Evolutionary conservation across 2,329 filamentous ascomycete species (phyloP).

Genomic region (Aspergillus felis): DNA sequence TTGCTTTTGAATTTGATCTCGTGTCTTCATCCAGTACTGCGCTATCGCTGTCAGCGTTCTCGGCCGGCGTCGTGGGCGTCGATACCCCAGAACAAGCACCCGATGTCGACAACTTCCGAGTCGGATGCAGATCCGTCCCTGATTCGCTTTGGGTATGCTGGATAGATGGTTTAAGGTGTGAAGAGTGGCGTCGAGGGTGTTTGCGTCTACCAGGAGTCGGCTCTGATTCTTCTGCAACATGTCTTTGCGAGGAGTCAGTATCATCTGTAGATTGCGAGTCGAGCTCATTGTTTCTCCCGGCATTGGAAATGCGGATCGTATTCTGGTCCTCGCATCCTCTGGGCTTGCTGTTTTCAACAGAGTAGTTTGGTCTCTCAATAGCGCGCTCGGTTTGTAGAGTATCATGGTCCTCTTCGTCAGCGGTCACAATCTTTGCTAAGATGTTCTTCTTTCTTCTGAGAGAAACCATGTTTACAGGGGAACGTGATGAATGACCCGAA

Average conservation of each 20-base stretch:
- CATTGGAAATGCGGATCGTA: background rate
- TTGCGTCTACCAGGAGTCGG: slow-evolving; percentile 9
- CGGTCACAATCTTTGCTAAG: slow-evolving; percentile 16
- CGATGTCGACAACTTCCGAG: background rate
- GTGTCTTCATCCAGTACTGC: background rate
- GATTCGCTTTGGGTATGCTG: slow-evolving; percentile 1
- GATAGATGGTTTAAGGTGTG: slow-evolving; percentile 21
- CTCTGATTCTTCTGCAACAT: background rate
- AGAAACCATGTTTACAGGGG: slow-evolving; percentile 23
- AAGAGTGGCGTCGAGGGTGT: slow-evolving; percentile 31
- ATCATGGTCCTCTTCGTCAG: background rate
- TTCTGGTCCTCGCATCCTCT: background rate
- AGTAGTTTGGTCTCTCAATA: background rate
- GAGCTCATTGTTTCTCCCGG: background rate
- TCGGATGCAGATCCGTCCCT: background rate
- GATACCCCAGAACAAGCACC: background rate
- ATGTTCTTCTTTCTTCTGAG: slow-evolving; percentile 29
- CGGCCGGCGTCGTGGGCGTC: slow-evolving; percentile 1
- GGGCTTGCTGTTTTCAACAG: background rate
- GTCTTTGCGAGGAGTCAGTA: background rate
- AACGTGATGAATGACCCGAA: slow-evolving; percentile 7
- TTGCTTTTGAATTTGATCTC: background rate
- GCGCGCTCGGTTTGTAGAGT: background rate
- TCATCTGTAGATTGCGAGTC: background rate
- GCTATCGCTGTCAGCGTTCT: slow-evolving; percentile 10